Percentiles rank a stretch among this genome's conserved stretches.
Conservation (phyloP, 1,284 basidiomycete species). For the Amylostereum areolatum region DNA sequence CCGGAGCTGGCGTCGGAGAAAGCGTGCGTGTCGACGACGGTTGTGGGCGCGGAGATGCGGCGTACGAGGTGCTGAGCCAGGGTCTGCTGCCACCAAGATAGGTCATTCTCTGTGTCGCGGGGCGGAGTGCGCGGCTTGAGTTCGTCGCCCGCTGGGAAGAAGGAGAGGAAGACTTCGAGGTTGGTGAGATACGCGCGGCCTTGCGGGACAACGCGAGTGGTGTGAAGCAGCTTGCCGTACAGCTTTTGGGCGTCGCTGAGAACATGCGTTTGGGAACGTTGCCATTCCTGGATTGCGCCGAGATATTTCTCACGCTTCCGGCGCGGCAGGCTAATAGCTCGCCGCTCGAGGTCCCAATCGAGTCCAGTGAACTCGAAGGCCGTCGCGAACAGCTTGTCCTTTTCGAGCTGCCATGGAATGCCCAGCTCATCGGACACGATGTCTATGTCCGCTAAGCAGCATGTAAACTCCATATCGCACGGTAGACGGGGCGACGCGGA, state of each 20-base stretch:
- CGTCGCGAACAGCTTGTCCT: slow-evolving; percentile 13
- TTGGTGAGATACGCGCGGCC: slow-evolving; percentile 26
- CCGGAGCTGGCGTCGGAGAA: slow-evolving; percentile 39
- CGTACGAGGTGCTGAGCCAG: slow-evolving; percentile 13
- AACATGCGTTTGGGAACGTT: slow-evolving; percentile 7
- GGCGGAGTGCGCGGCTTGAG: slow-evolving; percentile 22
- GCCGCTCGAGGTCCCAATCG: slow-evolving; percentile 14
- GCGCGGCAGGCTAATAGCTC: slow-evolving; percentile 12
- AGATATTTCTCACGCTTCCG: slow-evolving; percentile 7
- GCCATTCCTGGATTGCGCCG: slow-evolving; percentile 16
- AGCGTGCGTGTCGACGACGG: slow-evolving; percentile 22
- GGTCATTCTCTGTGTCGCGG: slow-evolving; percentile 15
- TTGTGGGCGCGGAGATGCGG: slow-evolving; percentile 21
- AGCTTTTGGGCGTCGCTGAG: slow-evolving; percentile 23
- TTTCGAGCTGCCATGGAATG: slow-evolving; percentile 18
- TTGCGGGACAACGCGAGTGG: slow-evolving; percentile 19
- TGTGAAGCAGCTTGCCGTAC: slow-evolving; percentile 29
- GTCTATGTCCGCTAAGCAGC: slow-evolving; percentile 16
- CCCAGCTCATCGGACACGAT: slow-evolving; percentile 14
- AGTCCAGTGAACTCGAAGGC: slow-evolving; percentile 18
- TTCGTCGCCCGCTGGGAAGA: slow-evolving; percentile 17
- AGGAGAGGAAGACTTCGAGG: slow-evolving; percentile 21
- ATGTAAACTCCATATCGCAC: slow-evolving; percentile 11
- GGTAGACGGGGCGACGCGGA: slow-evolving; percentile 3
- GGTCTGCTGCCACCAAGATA: slow-evolving; percentile 30